These are phyloP conservation scores for Kazachstania sp. DNA, from an alignment of 1,139 yeast genomes.

Conservation along the genomic window DNA sequence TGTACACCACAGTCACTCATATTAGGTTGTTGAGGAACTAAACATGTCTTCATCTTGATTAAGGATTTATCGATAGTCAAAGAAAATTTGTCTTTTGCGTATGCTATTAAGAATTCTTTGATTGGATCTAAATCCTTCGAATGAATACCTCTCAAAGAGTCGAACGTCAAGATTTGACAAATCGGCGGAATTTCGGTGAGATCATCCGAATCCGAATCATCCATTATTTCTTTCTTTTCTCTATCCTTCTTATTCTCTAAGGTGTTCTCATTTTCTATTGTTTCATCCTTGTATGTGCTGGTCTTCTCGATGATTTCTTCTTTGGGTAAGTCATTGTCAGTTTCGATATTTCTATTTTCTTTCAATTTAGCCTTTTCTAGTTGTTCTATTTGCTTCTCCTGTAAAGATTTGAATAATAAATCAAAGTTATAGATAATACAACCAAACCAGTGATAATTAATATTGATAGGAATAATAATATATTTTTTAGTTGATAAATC, in stretches of 20 bases:
- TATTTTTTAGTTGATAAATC: slow-evolving; percentile 54
- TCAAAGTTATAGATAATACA: slow-evolving; percentile 51
- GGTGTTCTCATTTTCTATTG: not conserved
- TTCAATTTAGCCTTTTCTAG: not conserved
- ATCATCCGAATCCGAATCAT: slow-evolving; percentile 3
- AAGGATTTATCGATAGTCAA: slow-evolving; percentile 41
- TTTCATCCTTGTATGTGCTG: not conserved
- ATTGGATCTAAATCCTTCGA: slow-evolving; percentile 46
- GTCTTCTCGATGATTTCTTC: not conserved
- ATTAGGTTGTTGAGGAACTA: slow-evolving; percentile 79
- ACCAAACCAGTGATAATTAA: slow-evolving; percentile 80
- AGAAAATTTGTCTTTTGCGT: slow-evolving; percentile 57
- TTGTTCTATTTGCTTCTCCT: slow-evolving; percentile 5
- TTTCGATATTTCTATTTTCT: not conserved
- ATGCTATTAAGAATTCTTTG: slow-evolving; percentile 55
- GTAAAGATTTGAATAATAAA: slow-evolving; percentile 9
- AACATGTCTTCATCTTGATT: slow-evolving; percentile 39
- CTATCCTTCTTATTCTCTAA: not conserved
- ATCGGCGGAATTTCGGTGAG: slow-evolving; percentile 21
- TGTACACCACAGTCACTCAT: slow-evolving; percentile 95
- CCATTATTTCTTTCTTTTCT: not conserved
- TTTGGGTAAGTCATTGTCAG: not conserved
- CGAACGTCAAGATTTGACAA: slow-evolving; percentile 62
- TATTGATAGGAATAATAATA: slow-evolving; percentile 76
- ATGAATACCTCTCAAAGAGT: slow-evolving; percentile 63